Conservation (phyloP, 176 grass and related monocot species). For the Oryza glaberrima region DNA sequence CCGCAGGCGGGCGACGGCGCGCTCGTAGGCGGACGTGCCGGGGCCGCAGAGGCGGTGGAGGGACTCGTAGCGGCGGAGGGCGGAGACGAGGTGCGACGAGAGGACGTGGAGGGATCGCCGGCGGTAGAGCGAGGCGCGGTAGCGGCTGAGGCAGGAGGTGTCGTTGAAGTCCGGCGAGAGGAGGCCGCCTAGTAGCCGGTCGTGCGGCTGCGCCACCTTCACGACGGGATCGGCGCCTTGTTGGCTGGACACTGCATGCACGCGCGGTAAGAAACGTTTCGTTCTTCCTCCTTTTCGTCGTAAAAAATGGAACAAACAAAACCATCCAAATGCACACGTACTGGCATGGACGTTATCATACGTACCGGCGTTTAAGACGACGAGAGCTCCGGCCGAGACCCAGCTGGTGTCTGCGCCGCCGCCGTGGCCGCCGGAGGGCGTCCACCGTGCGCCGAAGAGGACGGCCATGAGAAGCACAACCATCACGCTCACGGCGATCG, state of each 20-base stretch:
- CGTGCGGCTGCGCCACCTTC: slow-evolving; percentile 31
- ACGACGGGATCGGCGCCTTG: not conserved
- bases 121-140: slow-evolving; percentile 50
- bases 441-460: slow-evolving; percentile 41
- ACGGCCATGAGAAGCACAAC: slow-evolving; percentile 14
- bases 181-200: slow-evolving; percentile 67
- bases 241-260: slow-evolving; percentile 27
- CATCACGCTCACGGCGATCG: not conserved
- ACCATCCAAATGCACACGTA: not conserved
- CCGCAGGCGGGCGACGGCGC: slow-evolving; percentile 38
- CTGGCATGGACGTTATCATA: not conserved
- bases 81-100: slow-evolving; percentile 50
- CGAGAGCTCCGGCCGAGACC: slow-evolving; percentile 24
- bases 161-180: slow-evolving; percentile 63
- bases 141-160: slow-evolving; percentile 68
- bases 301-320: not conserved
- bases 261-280: not conserved
- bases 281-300: too few species aligned
- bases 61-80: slow-evolving; percentile 59
- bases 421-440: not conserved
- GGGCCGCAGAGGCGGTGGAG: slow-evolving; percentile 62
- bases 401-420: not conserved
- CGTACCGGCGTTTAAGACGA: slow-evolving; percentile 18
- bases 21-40: slow-evolving; percentile 41
- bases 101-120: slow-evolving; percentile 41